Evolutionary conservation across 2,329 filamentous ascomycete genomes (phyloP).

Genomic region (Ophiostoma ulmi): DNA sequence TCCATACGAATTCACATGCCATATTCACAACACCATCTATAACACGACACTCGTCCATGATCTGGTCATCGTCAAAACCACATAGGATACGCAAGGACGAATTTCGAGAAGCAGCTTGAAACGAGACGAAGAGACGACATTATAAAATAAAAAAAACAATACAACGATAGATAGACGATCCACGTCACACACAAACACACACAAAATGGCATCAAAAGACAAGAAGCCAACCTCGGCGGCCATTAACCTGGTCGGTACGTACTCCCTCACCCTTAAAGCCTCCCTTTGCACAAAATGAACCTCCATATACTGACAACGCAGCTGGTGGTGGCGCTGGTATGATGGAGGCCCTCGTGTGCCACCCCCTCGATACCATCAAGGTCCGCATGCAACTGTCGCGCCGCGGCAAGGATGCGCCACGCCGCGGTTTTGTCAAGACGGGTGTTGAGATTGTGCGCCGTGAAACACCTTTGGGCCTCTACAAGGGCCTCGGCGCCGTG

Average conservation of each 20-base stretch:
- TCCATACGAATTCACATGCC: neutral
- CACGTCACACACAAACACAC: slow-evolving; percentile 8
- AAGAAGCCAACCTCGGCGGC: slow-evolving; percentile 76
- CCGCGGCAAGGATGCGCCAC: slow-evolving; percentile 76
- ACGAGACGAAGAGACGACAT: neutral
- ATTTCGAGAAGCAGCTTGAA: slow-evolving; percentile 25
- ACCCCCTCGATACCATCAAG: slow-evolving; percentile 96
- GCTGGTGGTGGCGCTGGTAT: slow-evolving; percentile 95
- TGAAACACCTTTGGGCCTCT: slow-evolving; percentile 87
- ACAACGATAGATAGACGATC: neutral
- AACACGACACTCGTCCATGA: slow-evolving; percentile 24
- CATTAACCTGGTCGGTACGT: slow-evolving; percentile 81
- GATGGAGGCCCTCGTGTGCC: slow-evolving; percentile 97
- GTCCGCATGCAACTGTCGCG: slow-evolving; percentile 98
- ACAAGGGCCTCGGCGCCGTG: slow-evolving; percentile 97
- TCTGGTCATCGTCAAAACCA: slow-evolving; percentile 27
- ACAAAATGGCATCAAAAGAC: slow-evolving; percentile 41
- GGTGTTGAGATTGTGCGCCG: slow-evolving; percentile 80
- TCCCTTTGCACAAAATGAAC: neutral
- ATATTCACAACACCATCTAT: neutral
- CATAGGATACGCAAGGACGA: slow-evolving; percentile 30
- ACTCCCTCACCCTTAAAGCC: too few species aligned
- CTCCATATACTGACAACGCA: slow-evolving; percentile 35
- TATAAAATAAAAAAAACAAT: neutral
- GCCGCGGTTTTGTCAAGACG: slow-evolving; percentile 81